These are phyloP conservation scores for Phaffia australis DNA, from an alignment of 768 basidiomycete species.

Conservation along the genomic window DNA sequence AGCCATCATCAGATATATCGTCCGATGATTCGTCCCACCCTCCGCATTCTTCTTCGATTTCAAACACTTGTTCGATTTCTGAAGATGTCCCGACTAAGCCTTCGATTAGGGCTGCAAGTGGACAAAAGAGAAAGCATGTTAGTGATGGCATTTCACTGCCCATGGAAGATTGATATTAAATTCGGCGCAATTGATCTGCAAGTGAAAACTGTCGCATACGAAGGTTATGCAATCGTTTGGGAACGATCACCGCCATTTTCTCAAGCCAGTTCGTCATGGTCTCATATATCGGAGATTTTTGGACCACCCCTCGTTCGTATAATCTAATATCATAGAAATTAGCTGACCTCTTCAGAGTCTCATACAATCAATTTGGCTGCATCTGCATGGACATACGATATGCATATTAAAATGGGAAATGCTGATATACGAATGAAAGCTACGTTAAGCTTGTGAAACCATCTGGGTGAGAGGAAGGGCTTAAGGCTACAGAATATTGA, in stretches of 20 bases:
- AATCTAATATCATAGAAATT: conserved; percentile 29
- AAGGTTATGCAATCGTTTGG: conserved; percentile 60
- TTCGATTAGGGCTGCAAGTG: conserved; percentile 60
- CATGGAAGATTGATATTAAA: background rate
- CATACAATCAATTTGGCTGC: background rate
- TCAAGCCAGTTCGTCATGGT: conserved; percentile 57
- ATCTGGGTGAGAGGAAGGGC: conserved; percentile 77
- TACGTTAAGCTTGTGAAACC: conserved; percentile 81
- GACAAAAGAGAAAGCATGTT: background rate
- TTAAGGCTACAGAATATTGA: conserved; percentile 36
- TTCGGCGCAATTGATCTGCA: background rate
- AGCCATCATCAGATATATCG: conserved; percentile 9
- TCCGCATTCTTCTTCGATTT: conserved; percentile 50
- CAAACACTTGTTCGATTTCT: conserved; percentile 75
- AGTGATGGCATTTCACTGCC: too few species aligned
- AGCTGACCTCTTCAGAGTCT: conserved; percentile 49
- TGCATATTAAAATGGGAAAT: conserved; percentile 67
- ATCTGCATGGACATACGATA: conserved; percentile 43
- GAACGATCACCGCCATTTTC: conserved; percentile 59
- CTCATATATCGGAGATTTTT: conserved; percentile 31
- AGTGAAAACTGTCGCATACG: conserved; percentile 44
- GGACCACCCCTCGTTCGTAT: conserved; percentile 65
- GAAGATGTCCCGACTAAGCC: conserved; percentile 58
- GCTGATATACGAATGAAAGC: conserved; percentile 52
- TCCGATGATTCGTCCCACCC: conserved; percentile 9